Evolutionary conservation across 192 early-diverging fungal species (phyloP), one percentile per base, ranked within the genome.

Genomic region (Coemansia sp.): DNA sequence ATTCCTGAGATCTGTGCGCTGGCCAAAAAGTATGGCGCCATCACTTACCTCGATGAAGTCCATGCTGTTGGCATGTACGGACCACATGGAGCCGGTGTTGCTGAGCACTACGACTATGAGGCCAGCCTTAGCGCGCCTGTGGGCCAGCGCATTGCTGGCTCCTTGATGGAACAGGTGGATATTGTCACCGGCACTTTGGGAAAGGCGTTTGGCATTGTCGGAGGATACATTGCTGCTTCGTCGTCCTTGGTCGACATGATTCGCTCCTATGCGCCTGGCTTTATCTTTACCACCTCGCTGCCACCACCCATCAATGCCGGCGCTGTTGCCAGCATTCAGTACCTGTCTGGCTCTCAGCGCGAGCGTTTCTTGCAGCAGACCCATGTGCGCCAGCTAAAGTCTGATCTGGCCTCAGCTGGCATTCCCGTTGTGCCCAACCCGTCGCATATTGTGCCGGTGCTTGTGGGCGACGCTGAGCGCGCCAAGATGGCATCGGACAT

Each of bases 11-110:
- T 98, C 67, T 91, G 88, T 65, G 84, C 86, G 37, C 77, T 98
- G 38, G 94, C 95, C 58, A 90, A 90, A 40, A 95, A 95, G 83
- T 98, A 98, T 81, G 93, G 93, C 51, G 95, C 95, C 48, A 91
- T 98, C 66, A 98, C 95, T 26, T 98, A 95, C 85, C 79, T 96
- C 42, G 95, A 98, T 69, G 94, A 98, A 76, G 95, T 98, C 33
- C 95, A 98, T 65, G 94, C 95, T n/a, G 95, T 98, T n/a, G 95
- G 95, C 63, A 96, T 98, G 94, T 98, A 98, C 72, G 95, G 95
- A 9, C 85, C 88, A 16, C 88, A 90, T 60, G 95, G 94, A 60
- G 94, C 90, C 28, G 95, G 95, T 64, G 94, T 98, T 26, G 94
- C 95, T 42, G 94, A 96, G 80, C 92, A 98, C 82, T 85, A 95